Conservation (phyloP, 352 stramenopile genomes). For the Pythium oligandrum region DNA sequence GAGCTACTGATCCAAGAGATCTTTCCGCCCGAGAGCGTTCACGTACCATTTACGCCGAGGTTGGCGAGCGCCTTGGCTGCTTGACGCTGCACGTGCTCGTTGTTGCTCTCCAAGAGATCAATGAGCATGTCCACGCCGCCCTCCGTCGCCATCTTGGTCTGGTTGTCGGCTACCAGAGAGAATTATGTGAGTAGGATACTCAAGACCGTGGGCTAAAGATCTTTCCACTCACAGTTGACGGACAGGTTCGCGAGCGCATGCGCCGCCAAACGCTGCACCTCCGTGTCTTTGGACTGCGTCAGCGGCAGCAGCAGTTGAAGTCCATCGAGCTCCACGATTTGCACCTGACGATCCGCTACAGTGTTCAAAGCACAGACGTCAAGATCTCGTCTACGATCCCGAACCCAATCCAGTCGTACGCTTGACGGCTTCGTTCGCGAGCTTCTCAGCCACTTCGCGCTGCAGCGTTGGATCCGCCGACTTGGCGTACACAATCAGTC, state of each 20-base stretch:
- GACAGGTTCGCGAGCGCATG: constrained; percentile 93
- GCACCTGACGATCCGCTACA: constrained; percentile 87
- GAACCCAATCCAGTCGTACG: constrained; percentile 27
- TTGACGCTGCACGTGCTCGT: constrained; percentile 90
- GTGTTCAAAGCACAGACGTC: neutral
- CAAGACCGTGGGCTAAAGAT: too few relatives aligned
- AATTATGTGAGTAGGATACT: neutral
- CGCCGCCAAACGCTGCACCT: constrained; percentile 91
- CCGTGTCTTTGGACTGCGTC: constrained; percentile 88
- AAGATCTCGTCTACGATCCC: neutral
- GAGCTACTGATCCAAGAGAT: too few relatives aligned
- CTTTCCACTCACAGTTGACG: constrained; percentile 75
- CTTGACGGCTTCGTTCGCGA: constrained; percentile 94
- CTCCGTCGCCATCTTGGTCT: constrained; percentile 91
- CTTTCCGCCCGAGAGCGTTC: neutral
- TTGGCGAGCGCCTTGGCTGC: constrained; percentile 93
- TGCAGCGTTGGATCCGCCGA: constrained; percentile 87
- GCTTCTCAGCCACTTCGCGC: constrained; percentile 91
- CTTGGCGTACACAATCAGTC: constrained; percentile 91
- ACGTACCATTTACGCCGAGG: constrained; percentile 85
- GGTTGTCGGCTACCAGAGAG: constrained; percentile 82
- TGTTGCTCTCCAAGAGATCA: constrained; percentile 74
- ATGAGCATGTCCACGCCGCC: constrained; percentile 94
- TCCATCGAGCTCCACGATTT: constrained; percentile 93
- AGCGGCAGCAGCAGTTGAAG: constrained; percentile 91